Evolutionary conservation across 176 grass and related monocot genomes (phyloP).

Genomic region (Hyparrhenia diplandra): DNA sequence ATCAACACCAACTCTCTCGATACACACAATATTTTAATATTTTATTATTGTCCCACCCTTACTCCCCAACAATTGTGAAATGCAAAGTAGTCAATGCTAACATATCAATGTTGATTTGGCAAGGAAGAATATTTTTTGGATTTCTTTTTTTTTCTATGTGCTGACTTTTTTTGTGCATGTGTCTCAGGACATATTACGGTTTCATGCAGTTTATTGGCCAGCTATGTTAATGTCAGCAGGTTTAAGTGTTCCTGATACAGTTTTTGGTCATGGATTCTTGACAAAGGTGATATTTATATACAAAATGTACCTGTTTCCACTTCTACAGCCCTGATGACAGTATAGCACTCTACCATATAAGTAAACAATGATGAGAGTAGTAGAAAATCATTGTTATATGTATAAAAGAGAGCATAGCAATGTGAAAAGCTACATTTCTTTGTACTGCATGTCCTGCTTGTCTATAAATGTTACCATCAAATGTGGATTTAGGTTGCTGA

Average conservation of each 20-base stretch:
- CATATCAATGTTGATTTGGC: background rate
- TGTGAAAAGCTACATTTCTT: background rate
- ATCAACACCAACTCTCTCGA: background rate
- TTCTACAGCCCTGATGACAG: background rate
- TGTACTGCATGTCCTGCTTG: background rate
- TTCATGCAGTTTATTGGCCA: slow-evolving; percentile 98
- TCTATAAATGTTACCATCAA: background rate
- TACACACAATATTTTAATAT: background rate
- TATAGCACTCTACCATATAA: background rate
- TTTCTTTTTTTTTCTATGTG: slow-evolving; percentile 17
- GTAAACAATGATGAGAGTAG: background rate
- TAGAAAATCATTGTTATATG: background rate
- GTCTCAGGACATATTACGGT: slow-evolving; percentile 87
- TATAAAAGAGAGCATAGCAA: background rate
- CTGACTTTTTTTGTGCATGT: slow-evolving; percentile 32
- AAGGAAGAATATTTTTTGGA: slow-evolving; percentile 1
- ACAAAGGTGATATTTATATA: slow-evolving; percentile 64
- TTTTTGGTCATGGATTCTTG: slow-evolving; percentile 96
- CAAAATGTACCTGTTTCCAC: background rate
- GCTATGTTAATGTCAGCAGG: slow-evolving; percentile 92
- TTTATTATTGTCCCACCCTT: background rate
- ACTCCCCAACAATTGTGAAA: background rate
- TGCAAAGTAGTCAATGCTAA: background rate
- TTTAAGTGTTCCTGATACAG: slow-evolving; percentile 70
- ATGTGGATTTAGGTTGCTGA: background rate